phyloP scores from a whole-genome alignment of 2,329 filamentous ascomycete genomes.

The Trichoderma harzianum region DNA sequence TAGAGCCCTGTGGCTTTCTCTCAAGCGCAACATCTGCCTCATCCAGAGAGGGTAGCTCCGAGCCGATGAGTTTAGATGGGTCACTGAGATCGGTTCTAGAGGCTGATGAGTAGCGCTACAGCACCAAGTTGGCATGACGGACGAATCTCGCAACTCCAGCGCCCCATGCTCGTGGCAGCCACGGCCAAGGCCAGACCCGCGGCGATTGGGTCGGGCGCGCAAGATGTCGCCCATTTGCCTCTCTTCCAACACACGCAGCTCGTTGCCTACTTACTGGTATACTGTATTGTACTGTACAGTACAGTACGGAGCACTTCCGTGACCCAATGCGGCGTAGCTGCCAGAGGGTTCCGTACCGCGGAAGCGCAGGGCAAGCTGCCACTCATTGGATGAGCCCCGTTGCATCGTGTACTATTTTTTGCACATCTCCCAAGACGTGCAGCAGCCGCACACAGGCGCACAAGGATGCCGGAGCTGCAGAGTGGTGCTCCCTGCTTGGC shows the following conservation, averaged over 20 bases:
- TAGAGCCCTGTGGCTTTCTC: slow-evolving; percentile 6
- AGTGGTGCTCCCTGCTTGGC: background rate
- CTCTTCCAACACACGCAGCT: background rate
- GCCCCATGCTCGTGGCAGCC: slow-evolving; percentile 13
- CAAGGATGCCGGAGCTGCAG: slow-evolving; percentile 15
- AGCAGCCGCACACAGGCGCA: slow-evolving; percentile 8
- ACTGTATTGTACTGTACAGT: background rate
- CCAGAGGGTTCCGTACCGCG: background rate
- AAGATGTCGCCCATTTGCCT: slow-evolving; percentile 6
- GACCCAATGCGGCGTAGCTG: background rate
- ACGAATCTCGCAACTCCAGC: background rate
- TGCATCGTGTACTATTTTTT: slow-evolving; percentile 12
- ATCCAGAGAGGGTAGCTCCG: slow-evolving; percentile 2
- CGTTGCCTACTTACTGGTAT: background rate
- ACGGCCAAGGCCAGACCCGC: slow-evolving; percentile 4
- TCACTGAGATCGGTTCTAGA: background rate
- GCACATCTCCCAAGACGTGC: slow-evolving; percentile 10
- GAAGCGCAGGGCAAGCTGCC: slow-evolving; percentile 3
- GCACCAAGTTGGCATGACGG: background rate
- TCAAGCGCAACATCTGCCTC: slow-evolving; percentile 2
- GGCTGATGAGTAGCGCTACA: background rate
- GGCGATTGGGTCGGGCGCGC: background rate
- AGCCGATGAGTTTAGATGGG: background rate
- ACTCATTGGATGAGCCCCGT: background rate
- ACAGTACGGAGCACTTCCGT: slow-evolving; percentile 3